These are phyloP conservation scores for Penicillium crustosum DNA, from an alignment of 2,329 filamentous ascomycete species.

Conservation along the genomic window DNA sequence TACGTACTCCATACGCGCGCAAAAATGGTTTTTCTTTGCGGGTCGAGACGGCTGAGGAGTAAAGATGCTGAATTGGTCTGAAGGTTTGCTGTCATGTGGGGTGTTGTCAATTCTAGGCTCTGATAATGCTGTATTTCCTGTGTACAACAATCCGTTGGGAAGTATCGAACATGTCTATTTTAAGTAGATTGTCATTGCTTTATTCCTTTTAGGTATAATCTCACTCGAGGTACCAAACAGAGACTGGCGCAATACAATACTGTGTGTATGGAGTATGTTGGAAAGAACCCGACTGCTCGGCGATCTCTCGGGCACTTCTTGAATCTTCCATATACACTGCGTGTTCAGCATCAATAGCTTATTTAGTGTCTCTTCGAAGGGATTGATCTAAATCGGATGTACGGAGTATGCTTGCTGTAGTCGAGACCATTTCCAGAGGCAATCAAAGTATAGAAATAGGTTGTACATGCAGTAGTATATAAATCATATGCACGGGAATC, in stretches of 20 bases:
- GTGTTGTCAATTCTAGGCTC: background rate
- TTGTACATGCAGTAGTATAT: background rate
- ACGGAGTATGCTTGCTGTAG: background rate
- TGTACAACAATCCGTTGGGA: background rate
- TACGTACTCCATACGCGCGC: background rate
- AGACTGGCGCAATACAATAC: background rate
- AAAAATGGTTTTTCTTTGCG: background rate
- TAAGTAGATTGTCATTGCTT: background rate
- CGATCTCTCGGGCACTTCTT: background rate
- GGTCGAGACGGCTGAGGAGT: background rate
- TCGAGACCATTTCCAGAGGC: background rate
- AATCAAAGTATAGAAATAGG: background rate
- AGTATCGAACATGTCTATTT: background rate
- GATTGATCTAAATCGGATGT: background rate
- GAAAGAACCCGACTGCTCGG: background rate
- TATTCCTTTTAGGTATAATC: background rate
- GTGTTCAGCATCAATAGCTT: background rate
- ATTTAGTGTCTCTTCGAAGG: background rate
- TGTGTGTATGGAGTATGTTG: background rate
- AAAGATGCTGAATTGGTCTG: background rate
- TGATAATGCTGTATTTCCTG: background rate
- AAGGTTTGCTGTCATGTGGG: background rate
- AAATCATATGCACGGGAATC: constrained; percentile 3
- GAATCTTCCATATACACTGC: background rate
- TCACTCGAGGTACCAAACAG: background rate